Percentiles rank a stretch among this genome's conserved stretches.
Evolutionary conservation across 2,329 filamentous ascomycete species (phyloP).

Genomic region (Fusarium pseudonygamai): DNA sequence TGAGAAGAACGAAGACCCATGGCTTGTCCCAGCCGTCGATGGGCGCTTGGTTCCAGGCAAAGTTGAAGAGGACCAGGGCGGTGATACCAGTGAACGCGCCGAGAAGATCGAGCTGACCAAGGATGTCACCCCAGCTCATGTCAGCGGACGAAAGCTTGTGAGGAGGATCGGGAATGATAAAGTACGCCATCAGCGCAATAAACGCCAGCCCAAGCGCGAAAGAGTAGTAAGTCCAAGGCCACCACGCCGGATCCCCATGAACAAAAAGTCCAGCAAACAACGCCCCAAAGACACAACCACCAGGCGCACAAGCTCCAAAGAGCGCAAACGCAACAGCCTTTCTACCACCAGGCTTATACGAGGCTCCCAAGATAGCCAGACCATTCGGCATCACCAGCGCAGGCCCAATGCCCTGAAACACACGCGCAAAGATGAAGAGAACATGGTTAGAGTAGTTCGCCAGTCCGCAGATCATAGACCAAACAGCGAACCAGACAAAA

Average conservation of each 20-base stretch:
- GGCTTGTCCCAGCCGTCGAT: constrained; percentile 66
- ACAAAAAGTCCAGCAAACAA: constrained; percentile 54
- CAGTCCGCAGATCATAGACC: constrained; percentile 59
- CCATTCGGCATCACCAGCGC: constrained; percentile 72
- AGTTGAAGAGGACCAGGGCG: constrained; percentile 69
- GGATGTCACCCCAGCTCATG: constrained; percentile 28
- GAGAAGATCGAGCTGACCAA: constrained; percentile 51
- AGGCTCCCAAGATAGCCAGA: constrained; percentile 67
- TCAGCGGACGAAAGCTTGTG: constrained; percentile 20
- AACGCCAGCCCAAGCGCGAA: constrained; percentile 49
- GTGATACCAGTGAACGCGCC: constrained; percentile 59
- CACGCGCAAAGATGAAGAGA: constrained; percentile 62
- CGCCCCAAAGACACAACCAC: constrained; percentile 56
- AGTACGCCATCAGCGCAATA: constrained; percentile 45
- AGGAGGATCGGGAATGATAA: constrained; percentile 49
- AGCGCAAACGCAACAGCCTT: constrained; percentile 69
- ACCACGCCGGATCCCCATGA: constrained; percentile 50
- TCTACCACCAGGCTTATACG: constrained; percentile 64
- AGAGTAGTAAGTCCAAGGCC: constrained; percentile 60
- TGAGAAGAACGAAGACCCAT: constrained; percentile 65
- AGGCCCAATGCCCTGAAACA: constrained; percentile 68
- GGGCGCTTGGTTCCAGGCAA: constrained; percentile 73
- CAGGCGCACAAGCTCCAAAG: constrained; percentile 58
- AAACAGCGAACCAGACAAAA: constrained; percentile 63
- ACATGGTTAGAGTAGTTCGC: constrained; percentile 51